A percentile compares a stretch with the other conserved stretches of the same genome.
Evolutionary conservation across 73 alveolate genomes (phyloP).

Genomic region (Paramecium bursaria): DNA sequence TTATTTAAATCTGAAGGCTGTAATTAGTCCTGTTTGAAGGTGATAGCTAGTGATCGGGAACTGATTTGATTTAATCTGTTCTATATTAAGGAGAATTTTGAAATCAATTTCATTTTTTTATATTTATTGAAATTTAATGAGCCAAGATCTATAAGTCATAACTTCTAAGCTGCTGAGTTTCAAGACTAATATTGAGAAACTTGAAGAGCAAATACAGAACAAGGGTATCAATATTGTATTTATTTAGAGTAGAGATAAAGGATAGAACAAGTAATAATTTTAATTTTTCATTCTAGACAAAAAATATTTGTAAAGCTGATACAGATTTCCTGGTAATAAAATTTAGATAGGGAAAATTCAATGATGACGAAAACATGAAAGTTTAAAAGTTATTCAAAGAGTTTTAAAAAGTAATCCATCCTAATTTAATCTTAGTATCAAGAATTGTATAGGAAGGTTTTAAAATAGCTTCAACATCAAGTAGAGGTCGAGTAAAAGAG

Average conservation of each 20-base stretch:
- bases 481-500: background rate
- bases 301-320: constrained; percentile 8
- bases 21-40: constrained; percentile 1
- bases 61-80: constrained; percentile 26
- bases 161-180: background rate
- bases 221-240: background rate
- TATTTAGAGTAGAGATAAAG: background rate
- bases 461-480: background rate
- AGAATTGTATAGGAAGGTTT: background rate
- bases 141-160: background rate
- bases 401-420: constrained; percentile 6
- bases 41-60: constrained; percentile 2
- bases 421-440: background rate
- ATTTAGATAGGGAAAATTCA: constrained; percentile 50
- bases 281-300: background rate
- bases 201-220: background rate
- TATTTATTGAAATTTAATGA: background rate
- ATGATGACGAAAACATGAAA: constrained; percentile 23
- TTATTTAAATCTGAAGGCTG: background rate
- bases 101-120: too few relatives aligned
- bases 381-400: constrained; percentile 23
- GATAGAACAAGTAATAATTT: background rate
- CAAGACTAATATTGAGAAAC: background rate
- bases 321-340: background rate
- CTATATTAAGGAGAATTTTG: constrained; percentile 27